A percentile compares a stretch with the other conserved stretches of the same genome.
Evolutionary conservation across 805 yeast genomes (phyloP).

Genomic region (Starmerella asiatica): DNA sequence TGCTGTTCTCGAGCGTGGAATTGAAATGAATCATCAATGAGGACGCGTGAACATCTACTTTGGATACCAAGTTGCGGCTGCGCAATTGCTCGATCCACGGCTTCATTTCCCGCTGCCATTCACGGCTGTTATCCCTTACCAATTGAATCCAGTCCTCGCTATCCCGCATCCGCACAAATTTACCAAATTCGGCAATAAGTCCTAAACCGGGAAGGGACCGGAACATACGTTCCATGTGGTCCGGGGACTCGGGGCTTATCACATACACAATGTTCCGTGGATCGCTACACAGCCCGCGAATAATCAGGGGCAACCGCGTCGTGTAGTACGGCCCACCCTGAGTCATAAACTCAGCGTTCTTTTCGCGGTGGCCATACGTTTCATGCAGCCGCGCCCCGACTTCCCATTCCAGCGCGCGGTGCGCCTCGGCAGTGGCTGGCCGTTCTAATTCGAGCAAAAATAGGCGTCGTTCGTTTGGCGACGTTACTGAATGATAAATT

Average conservation of each 20-base stretch:
- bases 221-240: slow-evolving; percentile 54
- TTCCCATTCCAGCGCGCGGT: slow-evolving; percentile 1
- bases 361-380: background rate
- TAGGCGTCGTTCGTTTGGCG: slow-evolving; percentile 10
- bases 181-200: slow-evolving; percentile 83
- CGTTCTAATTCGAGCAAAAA: slow-evolving; percentile 17
- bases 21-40: slow-evolving; percentile 61
- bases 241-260: slow-evolving; percentile 48
- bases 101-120: slow-evolving; percentile 48
- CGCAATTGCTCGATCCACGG: slow-evolving; percentile 45
- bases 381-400: background rate
- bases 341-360: background rate
- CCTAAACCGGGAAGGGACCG: slow-evolving; percentile 59
- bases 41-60: slow-evolving; percentile 59
- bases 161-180: slow-evolving; percentile 39
- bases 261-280: slow-evolving; percentile 57
- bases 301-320: slow-evolving; percentile 31
- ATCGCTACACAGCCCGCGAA: slow-evolving; percentile 46
- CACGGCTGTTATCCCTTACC: slow-evolving; percentile 9
- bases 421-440: slow-evolving; percentile 11
- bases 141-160: slow-evolving; percentile 36
- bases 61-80: slow-evolving; percentile 71
- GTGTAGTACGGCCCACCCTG: slow-evolving; percentile 14
- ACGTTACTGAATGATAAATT: slow-evolving; percentile 6
- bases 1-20: slow-evolving; percentile 26